Conservation (phyloP, 2,329 filamentous ascomycete species). For the Aureobasidium uvarum region DNA sequence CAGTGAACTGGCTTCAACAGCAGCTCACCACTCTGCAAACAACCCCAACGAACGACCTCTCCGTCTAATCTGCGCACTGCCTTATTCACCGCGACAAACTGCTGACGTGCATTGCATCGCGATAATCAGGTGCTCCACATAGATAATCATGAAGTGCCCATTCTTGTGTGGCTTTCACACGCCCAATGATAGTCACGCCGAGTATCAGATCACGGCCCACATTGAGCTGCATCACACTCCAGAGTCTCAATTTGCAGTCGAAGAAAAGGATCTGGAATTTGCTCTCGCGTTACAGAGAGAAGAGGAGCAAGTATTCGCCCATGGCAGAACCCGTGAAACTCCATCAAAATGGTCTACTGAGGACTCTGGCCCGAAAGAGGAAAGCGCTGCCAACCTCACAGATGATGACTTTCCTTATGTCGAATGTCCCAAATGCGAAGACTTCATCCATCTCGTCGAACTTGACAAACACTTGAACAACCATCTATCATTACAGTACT, state of each 20-base stretch:
- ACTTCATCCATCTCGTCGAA: conserved; percentile 43
- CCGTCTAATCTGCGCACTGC: neutral
- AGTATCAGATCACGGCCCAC: conserved; percentile 36
- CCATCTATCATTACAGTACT: conserved; percentile 35
- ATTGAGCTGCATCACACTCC: conserved; percentile 38
- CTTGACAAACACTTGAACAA: conserved; percentile 50
- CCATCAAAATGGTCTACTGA: neutral
- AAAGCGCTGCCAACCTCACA: neutral
- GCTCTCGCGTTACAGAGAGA: conserved; percentile 28
- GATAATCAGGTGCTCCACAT: conserved; percentile 2
- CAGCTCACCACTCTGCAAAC: conserved; percentile 17
- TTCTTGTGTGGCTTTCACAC: conserved; percentile 34
- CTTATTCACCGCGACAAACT: neutral
- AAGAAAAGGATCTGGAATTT: conserved; percentile 21
- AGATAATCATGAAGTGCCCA: conserved; percentile 22
- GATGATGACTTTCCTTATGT: conserved; percentile 33
- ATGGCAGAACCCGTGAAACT: conserved; percentile 12
- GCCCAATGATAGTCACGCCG: conserved; percentile 27
- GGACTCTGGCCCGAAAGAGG: neutral
- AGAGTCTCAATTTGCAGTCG: conserved; percentile 32
- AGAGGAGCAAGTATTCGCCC: conserved; percentile 19
- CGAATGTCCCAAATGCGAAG: conserved; percentile 47
- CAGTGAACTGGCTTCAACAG: conserved; percentile 14
- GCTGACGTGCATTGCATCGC: conserved; percentile 6
- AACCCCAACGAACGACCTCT: conserved; percentile 7